phyloP scores from a whole-genome alignment of 2,329 filamentous ascomycete species.

The Scedosporium minutisporum region DNA sequence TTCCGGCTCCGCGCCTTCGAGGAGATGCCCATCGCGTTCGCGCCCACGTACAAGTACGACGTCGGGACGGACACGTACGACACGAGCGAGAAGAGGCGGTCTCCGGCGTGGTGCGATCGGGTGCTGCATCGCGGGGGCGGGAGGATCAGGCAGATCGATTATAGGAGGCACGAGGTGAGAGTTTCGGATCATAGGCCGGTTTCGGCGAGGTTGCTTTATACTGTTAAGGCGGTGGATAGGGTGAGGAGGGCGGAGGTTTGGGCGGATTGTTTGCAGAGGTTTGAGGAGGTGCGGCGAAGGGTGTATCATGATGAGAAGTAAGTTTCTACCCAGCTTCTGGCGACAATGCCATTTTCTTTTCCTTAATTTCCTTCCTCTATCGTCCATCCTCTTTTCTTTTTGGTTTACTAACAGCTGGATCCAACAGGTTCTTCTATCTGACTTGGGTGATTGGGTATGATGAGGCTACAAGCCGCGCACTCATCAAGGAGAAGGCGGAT shows the following conservation, averaged over 20 bases:
- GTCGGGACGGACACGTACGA: constrained; percentile 92
- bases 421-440: constrained; percentile 38
- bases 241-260: constrained; percentile 55
- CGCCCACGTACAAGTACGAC: constrained; percentile 97
- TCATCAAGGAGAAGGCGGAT: constrained; percentile 38
- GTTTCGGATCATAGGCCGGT: constrained; percentile 92
- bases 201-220: constrained; percentile 71
- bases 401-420: background rate
- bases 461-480: constrained; percentile 34
- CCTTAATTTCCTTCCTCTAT: too few species aligned
- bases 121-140: constrained; percentile 73
- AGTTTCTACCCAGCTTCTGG: background rate
- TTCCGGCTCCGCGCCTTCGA: constrained; percentile 83
- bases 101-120: constrained; percentile 94
- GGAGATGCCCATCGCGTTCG: constrained; percentile 84
- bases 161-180: constrained; percentile 77
- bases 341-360: background rate
- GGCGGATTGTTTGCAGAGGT: constrained; percentile 65
- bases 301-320: constrained; percentile 14
- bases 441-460: constrained; percentile 45
- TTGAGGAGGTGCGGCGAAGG: constrained; percentile 58
- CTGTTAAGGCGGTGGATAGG: constrained; percentile 71
- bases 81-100: constrained; percentile 84
- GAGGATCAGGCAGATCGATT: constrained; percentile 78
- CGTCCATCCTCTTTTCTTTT: background rate